Base-by-base conservation (phyloP, 1,284 basidiomycete genomes). In the Cryptococcus sp. region DNA sequence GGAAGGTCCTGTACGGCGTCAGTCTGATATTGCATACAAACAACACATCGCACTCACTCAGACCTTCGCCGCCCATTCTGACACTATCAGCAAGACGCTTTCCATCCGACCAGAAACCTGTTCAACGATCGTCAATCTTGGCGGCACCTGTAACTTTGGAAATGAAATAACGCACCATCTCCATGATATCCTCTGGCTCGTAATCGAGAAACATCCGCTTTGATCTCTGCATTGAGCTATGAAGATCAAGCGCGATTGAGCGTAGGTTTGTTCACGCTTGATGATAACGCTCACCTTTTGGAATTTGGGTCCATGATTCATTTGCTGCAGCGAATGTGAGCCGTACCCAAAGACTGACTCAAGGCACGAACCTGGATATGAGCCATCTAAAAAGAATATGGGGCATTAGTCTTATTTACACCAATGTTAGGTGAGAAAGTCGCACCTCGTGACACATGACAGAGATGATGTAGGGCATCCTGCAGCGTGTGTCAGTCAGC, bases 371-470 rank as follows among this genome's bases (percentile, higher is more conserved):
- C 75, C 52, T 74, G 68, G 19, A 78, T 77, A 62, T 78, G 77
- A 16, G 77, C 75, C 71, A 78, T 77, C 76, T 76, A 23, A 5
- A 25, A 19, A 13, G 19, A 25, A 19, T 45, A 43, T 20, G 48
- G 27, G 40, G 35, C 46, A 45, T 23, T 50, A 43, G 22, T 5
- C n/a, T n/a, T 4, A 15, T 42, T 20, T 6, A 19, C n/a, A 3
- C 27, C 8, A 3, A 27, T 22, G 15, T 16, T 16, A n/a, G 7
- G 10, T 20, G 30, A 22, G 11, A 5, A 15, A 19, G 27, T 43
- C 72, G 60, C 50, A 76, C 74, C 67, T 79, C 78, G 58, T 79
- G 78, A 47, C 75, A 78, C 76, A 79, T 76, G 49, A 77, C 75
- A 0, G 67, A 69, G 6, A 72, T 66, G 45, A 79, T 73, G 48